Evolutionary conservation across 169 alveolate species (phyloP), one percentile per base, ranked within the genome.

Genomic region (Eimeria acervulina): DNA sequence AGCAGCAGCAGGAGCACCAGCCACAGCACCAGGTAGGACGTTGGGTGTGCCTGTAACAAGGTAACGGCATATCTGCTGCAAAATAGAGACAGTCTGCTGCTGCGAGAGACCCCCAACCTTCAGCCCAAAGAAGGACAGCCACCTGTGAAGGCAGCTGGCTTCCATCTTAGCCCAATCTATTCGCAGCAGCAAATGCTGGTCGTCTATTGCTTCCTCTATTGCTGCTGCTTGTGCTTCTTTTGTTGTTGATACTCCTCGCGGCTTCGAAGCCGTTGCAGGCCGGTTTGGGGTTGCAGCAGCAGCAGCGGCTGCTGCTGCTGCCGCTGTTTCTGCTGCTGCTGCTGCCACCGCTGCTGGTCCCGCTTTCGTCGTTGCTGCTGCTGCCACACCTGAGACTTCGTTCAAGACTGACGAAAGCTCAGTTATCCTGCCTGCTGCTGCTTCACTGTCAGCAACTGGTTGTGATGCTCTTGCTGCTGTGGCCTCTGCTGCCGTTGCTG

Each of bases 41-140:
- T 76, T 1, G 31, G 88, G 88, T 40, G 88, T 76, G 15, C 88
- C 88, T n/a, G 61, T 76, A 12, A 76, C 88, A 28, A 76, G 88
- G 31, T 76, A 76, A 15, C 88, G 88, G 88, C 88, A 76, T 23
- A 76, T 76, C 88, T 76, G 88, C 63, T 76, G 88, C 88, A 76
- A 19, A 31, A 76, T 36, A 4, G 88, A 76, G 33, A 76, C 88
- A 26, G 88, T 40, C 59, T 76, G 88, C 23, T 76, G 88, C 61
- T 76, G 88, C 15, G 88, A 76, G 28, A 76, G 88, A 7, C 88
- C 59, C 31, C 88, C 88, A 36, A 19, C 88, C 88, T 76, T 76
- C 59, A 76, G 31, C 15, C 88, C 88, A 40, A 76, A 76, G 59
- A 76, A 76, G 63, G 88, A 76, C 23, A 76, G 88, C 88, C 88